Evolutionary conservation across 768 basidiomycete species (phyloP), one percentile per base, ranked within the genome.

Genomic region (Mrakia frigida): DNA sequence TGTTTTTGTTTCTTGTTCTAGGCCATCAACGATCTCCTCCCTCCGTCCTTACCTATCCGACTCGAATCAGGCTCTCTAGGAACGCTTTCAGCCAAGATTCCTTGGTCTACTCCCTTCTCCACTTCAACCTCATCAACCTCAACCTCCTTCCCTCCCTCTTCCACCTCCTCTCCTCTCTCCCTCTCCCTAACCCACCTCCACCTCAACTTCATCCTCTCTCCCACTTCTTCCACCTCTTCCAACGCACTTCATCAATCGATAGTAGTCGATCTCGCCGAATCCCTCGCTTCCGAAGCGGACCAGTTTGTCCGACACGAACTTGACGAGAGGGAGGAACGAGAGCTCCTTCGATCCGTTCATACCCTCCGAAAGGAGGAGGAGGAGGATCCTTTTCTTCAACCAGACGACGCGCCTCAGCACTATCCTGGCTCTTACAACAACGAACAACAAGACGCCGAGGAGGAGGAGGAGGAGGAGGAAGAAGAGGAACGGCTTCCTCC

Each of bases 221-320:
- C 53, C 21, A 33, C 31, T 25, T 33, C 50, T 1, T 14, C 72
- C 10, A 21, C 63, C 16, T 9, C 33, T 16, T 28, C 63, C 9
- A 39, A 52, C 18, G 61, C 1, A 31, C 31, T 2, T 0, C 50
- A 13, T 25, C 46, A 39, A 9, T n/a, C 74, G 3, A n/a, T n/a
- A n/a, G 46, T 53, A 75, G 60, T 80, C 53, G 87, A 90, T 81
- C 86, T 95, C 21, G 85, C 92, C 6, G 88, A 90, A 65, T 94
- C 94, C 33, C 90, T 93, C n/a, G 87, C 87, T 37, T 90, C 90
- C n/a, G 88, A 91, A 21, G 92, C 94, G 1, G 90, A 93, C 79
- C 89, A 90, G 5, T 98, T 98, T 83, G 85, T 96, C 35, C 91
- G 94, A 67, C 87, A 92, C 78, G 92, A 94, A 81, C 85, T 97